Conservation (phyloP, 148 eudicot genomes). For the Silene latifolia region DNA sequence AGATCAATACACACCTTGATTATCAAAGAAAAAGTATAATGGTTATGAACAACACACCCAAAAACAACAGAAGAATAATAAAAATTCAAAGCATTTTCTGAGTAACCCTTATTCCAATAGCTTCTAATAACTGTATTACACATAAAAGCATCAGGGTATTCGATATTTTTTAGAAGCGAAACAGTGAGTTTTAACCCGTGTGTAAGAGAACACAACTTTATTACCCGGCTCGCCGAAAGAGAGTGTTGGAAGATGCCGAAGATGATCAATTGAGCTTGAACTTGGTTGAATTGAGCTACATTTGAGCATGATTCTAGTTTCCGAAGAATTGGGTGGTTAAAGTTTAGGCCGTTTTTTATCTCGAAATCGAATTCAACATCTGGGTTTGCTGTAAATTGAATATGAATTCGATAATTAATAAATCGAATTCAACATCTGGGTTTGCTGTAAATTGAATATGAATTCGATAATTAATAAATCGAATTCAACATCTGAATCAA, state of each 20-base stretch:
- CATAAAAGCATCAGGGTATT: too few species aligned
- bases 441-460: conserved; percentile 13
- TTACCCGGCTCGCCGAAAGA: conserved; percentile 39
- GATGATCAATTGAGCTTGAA: conserved; percentile 45
- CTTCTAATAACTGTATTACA: too few species aligned
- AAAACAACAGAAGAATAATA: too few species aligned
- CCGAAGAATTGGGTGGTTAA: conserved; percentile 53
- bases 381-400: conserved; percentile 1
- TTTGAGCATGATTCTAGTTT: conserved; percentile 22
- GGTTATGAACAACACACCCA: too few species aligned
- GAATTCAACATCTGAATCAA: neutral
- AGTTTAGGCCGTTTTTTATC: conserved; percentile 17
- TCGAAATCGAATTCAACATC: conserved; percentile 2
- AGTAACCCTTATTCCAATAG: too few species aligned
- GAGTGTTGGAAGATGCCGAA: conserved; percentile 50
- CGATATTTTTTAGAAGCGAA: conserved; percentile 27
- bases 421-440: conserved; percentile 3
- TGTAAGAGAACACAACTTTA: conserved; percentile 45
- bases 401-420: too few species aligned
- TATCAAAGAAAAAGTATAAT: too few species aligned
- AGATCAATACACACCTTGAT: too few species aligned
- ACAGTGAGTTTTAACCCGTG: conserved; percentile 32
- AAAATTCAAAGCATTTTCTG: too few species aligned
- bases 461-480: too few species aligned
- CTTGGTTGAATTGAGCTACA: conserved; percentile 43